These are phyloP conservation scores for Wickerhamomyces bisporus DNA, from an alignment of 805 yeast genomes.

Conservation along the genomic window DNA sequence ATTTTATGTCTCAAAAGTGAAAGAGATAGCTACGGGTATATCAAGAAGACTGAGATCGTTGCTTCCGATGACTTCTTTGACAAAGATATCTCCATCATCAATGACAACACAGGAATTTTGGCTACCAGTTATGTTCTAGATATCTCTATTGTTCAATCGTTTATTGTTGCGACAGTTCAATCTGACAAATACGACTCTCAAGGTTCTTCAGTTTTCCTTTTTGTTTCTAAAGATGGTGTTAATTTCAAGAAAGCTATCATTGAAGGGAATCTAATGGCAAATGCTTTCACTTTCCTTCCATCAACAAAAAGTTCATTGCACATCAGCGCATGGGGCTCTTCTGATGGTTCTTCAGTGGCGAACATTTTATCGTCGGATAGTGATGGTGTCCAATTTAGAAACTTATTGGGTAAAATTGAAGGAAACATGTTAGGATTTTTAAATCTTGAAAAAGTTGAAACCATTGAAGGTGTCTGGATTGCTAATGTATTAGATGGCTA, in stretches of 20 bases:
- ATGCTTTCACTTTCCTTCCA: slow-evolving; percentile 25
- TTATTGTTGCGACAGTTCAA: slow-evolving; percentile 30
- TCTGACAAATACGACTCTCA: slow-evolving; percentile 13
- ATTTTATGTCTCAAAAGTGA: slow-evolving; percentile 40
- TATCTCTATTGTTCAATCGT: slow-evolving; percentile 26
- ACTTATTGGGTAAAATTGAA: slow-evolving; percentile 35
- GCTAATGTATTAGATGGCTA: slow-evolving; percentile 31
- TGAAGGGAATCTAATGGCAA: slow-evolving; percentile 15
- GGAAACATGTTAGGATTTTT: slow-evolving; percentile 25
- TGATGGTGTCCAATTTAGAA: slow-evolving; percentile 47
- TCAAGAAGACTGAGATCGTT: slow-evolving; percentile 25
- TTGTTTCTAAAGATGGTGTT: slow-evolving; percentile 29
- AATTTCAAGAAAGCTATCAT: slow-evolving; percentile 31
- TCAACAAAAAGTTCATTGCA: slow-evolving; percentile 38
- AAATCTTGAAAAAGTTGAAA: slow-evolving; percentile 37
- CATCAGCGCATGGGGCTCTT: slow-evolving; percentile 27
- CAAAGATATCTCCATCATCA: slow-evolving; percentile 21
- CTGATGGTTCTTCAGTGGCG: slow-evolving; percentile 19
- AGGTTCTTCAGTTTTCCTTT: slow-evolving; percentile 20
- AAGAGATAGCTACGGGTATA: slow-evolving; percentile 30
- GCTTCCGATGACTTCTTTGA: slow-evolving; percentile 42
- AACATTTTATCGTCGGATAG: slow-evolving; percentile 34
- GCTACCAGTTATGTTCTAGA: slow-evolving; percentile 28
- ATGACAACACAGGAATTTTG: slow-evolving; percentile 28
- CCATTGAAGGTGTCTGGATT: slow-evolving; percentile 66